Conservation (phyloP, 2,329 filamentous ascomycete species). For the Samsoniella hepiali region DNA sequence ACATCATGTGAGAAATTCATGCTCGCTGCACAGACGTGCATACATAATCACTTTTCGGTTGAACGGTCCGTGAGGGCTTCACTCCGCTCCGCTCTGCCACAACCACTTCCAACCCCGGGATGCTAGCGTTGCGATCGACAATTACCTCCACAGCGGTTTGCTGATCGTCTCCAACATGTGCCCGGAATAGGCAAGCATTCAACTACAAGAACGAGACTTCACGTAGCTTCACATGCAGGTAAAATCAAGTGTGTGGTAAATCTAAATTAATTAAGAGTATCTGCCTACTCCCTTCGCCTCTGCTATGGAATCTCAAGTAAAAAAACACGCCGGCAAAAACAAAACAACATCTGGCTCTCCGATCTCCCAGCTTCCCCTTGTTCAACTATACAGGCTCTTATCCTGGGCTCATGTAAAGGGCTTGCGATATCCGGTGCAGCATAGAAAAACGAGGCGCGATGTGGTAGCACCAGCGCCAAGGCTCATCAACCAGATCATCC, state of each 20-base stretch:
- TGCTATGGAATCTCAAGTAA: constrained; percentile 16
- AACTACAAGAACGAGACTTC: neutral
- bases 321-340: constrained; percentile 12
- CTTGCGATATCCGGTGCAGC: neutral
- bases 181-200: constrained; percentile 1
- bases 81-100: constrained; percentile 9
- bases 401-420: neutral
- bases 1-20: too few species aligned
- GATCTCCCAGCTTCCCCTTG: neutral
- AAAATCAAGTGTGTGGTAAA: neutral
- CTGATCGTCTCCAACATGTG: neutral
- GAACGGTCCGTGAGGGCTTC: neutral
- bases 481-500: neutral
- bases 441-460: neutral
- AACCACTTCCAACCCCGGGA: neutral
- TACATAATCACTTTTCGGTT: too few species aligned
- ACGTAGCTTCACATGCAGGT: neutral
- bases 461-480: neutral
- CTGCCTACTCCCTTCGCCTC: constrained; percentile 16
- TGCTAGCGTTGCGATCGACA: constrained; percentile 14
- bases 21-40: neutral
- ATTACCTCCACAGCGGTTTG: constrained; percentile 7
- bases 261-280: constrained; percentile 18
- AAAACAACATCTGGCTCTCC: constrained; percentile 8
- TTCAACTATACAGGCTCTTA: neutral